Evolutionary conservation across 345 rosid genomes (phyloP).

Genomic region (Eucalyptus curtisii): DNA sequence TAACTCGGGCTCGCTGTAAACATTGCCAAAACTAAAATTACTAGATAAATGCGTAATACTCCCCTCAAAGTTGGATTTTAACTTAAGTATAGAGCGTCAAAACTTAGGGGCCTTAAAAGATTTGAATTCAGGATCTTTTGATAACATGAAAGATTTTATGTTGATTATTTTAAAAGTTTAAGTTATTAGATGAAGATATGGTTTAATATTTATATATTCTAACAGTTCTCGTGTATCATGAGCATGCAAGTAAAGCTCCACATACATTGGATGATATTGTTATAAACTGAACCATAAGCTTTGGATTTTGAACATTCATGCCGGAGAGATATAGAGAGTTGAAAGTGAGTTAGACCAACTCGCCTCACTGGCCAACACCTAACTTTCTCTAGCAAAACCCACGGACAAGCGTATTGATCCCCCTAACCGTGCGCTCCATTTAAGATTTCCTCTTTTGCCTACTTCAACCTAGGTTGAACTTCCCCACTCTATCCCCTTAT

Average conservation of each 20-base stretch:
- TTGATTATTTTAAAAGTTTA: fast-evolving
- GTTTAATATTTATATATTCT: too few relatives aligned
- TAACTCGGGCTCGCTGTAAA: fast-evolving
- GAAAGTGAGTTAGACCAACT: neutral
- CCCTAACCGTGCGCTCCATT: neutral
- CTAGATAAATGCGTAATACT: too few relatives aligned
- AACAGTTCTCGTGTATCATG: fast-evolving
- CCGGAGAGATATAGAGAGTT: neutral
- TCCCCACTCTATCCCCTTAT: neutral
- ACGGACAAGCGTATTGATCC: neutral
- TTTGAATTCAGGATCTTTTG: too few relatives aligned
- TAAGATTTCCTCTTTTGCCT: neutral
- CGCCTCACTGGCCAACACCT: neutral
- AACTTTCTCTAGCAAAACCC: neutral
- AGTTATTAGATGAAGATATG: fast-evolving
- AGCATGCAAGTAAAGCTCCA: neutral
- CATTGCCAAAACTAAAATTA: neutral
- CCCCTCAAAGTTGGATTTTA: fast-evolving
- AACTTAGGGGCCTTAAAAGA: too few relatives aligned
- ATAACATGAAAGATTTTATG: too few relatives aligned
- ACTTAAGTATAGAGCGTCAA: fast-evolving
- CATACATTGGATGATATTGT: neutral
- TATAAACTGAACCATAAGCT: neutral
- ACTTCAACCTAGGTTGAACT: neutral
- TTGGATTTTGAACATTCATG: neutral